Evolutionary conservation across 495 filamentous ascomycete genomes (phyloP), one percentile per base, ranked within the genome.

Genomic region (Penicillium psychrofluorescens): DNA sequence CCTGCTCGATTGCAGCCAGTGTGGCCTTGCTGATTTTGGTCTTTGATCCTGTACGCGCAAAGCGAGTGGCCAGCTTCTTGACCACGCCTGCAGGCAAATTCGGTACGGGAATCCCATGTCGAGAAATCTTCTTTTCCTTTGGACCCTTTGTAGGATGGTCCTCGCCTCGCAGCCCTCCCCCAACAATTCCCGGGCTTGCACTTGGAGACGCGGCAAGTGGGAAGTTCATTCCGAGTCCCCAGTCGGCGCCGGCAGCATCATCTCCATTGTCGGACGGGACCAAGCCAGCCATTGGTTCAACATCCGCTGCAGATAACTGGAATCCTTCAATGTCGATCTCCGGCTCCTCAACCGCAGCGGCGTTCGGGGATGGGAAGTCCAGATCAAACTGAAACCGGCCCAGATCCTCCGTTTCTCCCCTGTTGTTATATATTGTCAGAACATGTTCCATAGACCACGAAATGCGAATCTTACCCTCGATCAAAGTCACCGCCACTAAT

Each of bases 51-150:
- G 75, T 72, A 40, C 79, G 81, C 22, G 79, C 72, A 45, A 88
- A 86, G 1, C 72, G 82, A 12, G 76, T 83, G 27, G 88, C 87
- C 22, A 95, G 63, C 51, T 84, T 83, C 56, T 86, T 87, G 31
- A 92, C 77, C 11, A 87, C 76, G 0, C 75, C 71, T 11, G 75
- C 62, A 2, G 88, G 85, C 29, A 95, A 66, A 13, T 81, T 82
- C 2, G 86, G 85, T 43, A 90, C 85, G 38, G 81, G 76, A 42
- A 86, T 82, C 5, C 88, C 86, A 52, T 86, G 68, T 43, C 76
- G 72, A 3, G 89, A 90, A n/a, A 85, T 54, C 48, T 80, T 74
- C 50, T 72, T 70, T 44, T 72, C 69, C 45, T 80, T 72, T 30
- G 22, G 22, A 4, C 53, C 50, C 28, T 49, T 49, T 7, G 46